Evolutionary conservation across 2,329 filamentous ascomycete genomes (phyloP), one percentile per base, ranked within the genome.

Genomic region (Lasiodiplodia theobromae): DNA sequence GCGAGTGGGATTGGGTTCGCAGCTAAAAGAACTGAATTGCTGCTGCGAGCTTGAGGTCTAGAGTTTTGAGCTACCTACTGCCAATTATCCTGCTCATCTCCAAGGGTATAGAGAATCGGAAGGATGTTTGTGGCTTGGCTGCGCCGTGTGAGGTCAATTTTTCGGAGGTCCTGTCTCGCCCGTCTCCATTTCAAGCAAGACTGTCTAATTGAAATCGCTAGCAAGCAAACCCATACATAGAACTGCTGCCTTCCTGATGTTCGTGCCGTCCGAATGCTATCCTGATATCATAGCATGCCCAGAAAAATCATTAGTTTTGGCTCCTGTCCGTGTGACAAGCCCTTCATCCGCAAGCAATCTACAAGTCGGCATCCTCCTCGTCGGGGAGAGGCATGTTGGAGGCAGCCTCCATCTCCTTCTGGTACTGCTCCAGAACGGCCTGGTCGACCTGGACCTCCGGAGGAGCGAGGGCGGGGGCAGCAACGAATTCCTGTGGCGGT

Each of bases 381-480:
- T 94, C 94, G 74, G 96, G 96, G 77, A 99, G 92, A 77, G 96
- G 94, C 89, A 92, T 89, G 72, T 86, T 76, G 72, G 91, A 89
- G 72, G 96, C 96, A 63, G 86, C 87, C 71, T 88, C 83, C 93
- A 99, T 97, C 87, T 99, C 96, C 83, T 91, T 86, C 82, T 91
- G 86, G 87, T 97, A 97, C 85, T 93, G 82, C 75, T 88, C 86
- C 77, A 97, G 88, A 73, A 96, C 90, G 68, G 86, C 87, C 83
- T 92, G 88, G 84, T 98, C 93, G 83, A 99, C 93, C 80, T 90
- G 85, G 76, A 95, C 93, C 81, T 96, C 95, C 71, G 96, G 94
- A 76, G 96, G 96, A 74, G 95, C 96, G 76, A 99, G 91, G 76
- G 96, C 96, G 72, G 93, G 92, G 71, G 93, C 94, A 77, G 96